phyloP scores from a whole-genome alignment of 495 filamentous ascomycete species.

The Xylona heveae region DNA sequence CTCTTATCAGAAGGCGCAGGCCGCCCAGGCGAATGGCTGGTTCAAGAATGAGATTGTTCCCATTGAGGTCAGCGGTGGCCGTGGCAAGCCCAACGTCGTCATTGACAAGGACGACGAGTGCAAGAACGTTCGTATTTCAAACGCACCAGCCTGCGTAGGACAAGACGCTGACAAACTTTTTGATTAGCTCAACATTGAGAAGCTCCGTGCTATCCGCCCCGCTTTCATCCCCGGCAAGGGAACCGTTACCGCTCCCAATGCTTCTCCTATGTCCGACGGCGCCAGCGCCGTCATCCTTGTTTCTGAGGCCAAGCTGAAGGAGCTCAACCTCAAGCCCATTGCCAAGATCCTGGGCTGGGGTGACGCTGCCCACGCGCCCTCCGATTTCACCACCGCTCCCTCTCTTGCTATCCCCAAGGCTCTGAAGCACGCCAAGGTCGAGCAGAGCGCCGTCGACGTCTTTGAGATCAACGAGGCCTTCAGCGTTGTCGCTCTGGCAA shows the following conservation, averaged over 20 bases:
- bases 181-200: constrained; percentile 63
- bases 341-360: constrained; percentile 95
- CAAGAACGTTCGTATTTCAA: constrained; percentile 42
- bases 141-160: constrained; percentile 3
- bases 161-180: constrained; percentile 5
- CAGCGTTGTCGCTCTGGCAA: constrained; percentile 86
- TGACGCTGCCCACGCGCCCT: constrained; percentile 73
- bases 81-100: constrained; percentile 68
- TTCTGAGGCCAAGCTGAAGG: constrained; percentile 72
- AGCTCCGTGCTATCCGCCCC: constrained; percentile 65
- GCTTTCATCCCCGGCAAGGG: constrained; percentile 66
- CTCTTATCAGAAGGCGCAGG: constrained; percentile 77
- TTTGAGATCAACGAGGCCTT: constrained; percentile 99
- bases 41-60: constrained; percentile 79
- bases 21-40: constrained; percentile 52
- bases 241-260: constrained; percentile 94
- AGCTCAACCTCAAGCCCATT: constrained; percentile 71
- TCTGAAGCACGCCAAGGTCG: constrained; percentile 69
- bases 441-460: constrained; percentile 56
- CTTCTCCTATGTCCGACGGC: constrained; percentile 86
- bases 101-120: constrained; percentile 85
- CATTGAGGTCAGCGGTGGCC: constrained; percentile 66
- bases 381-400: constrained; percentile 89
- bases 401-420: constrained; percentile 94
- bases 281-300: constrained; percentile 78